Percentiles rank a stretch among this genome's conserved stretches.
Evolutionary conservation across 2,329 filamentous ascomycete genomes (phyloP).

Genomic region (Tolypocladium nubicola): DNA sequence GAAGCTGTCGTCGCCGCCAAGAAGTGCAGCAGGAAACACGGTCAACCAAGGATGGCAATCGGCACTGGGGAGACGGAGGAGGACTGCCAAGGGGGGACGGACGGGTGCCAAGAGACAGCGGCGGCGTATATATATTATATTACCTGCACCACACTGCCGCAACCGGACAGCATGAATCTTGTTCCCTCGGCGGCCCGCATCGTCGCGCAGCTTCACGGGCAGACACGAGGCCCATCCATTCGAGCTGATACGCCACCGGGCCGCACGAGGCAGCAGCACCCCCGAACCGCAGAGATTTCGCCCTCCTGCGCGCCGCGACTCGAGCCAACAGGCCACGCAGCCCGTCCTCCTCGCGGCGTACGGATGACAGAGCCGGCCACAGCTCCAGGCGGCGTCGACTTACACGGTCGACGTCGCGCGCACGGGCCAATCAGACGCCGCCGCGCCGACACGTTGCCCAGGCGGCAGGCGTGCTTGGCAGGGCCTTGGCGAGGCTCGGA

Average conservation of each 20-base stretch:
- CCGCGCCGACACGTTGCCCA: background rate
- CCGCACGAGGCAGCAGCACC: background rate
- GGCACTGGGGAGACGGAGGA: background rate
- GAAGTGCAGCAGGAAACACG: background rate
- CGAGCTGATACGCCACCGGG: background rate
- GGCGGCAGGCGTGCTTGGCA: background rate
- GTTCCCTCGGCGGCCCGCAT: background rate
- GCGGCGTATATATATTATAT: background rate
- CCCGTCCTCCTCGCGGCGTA: background rate
- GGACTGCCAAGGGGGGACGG: background rate
- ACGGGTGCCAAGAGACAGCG: background rate
- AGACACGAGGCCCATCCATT: background rate
- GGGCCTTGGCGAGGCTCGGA: background rate
- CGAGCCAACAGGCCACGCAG: background rate
- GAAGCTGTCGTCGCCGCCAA: background rate
- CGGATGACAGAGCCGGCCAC: background rate
- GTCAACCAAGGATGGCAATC: background rate
- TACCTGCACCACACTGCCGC: background rate
- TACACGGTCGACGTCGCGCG: background rate
- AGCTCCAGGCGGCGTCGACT: background rate
- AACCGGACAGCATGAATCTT: background rate
- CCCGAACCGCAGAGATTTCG: background rate
- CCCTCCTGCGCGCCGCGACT: background rate
- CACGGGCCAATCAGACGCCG: background rate
- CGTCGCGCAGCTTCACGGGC: background rate